phyloP scores from a whole-genome alignment of 2,329 filamentous ascomycete genomes.

The Sphaerostilbella broomeana region DNA sequence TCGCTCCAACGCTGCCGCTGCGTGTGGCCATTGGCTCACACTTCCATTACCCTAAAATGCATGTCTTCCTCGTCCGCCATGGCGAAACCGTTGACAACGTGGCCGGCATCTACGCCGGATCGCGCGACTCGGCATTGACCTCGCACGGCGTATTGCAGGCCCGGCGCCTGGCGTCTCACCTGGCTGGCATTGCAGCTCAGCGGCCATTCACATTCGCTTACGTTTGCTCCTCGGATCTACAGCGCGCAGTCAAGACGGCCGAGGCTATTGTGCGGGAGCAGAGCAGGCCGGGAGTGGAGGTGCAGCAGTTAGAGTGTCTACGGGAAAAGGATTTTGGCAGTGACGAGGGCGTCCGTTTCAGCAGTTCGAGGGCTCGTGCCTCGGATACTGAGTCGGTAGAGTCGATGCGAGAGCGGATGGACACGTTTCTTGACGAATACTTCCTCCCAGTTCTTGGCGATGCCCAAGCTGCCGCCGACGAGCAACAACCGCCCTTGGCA shows the following conservation, averaged over 20 bases:
- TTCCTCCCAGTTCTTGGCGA: slow-evolving; percentile 48
- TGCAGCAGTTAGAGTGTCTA: slow-evolving; percentile 44
- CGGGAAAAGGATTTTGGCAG: slow-evolving; percentile 71
- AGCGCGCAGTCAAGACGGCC: slow-evolving; percentile 67
- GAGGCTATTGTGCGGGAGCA: slow-evolving; percentile 57
- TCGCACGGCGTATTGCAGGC: slow-evolving; percentile 76
- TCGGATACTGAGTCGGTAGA: slow-evolving; percentile 60
- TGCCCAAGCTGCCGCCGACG: slow-evolving; percentile 8
- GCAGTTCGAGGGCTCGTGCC: slow-evolving; percentile 27
- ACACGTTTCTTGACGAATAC: slow-evolving; percentile 59
- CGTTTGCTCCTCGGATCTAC: slow-evolving; percentile 72
- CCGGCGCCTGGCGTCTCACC: slow-evolving; percentile 59
- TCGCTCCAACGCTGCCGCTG: slow-evolving; percentile 11
- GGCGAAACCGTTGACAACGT: slow-evolving; percentile 90
- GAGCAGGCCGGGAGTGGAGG: slow-evolving; percentile 21
- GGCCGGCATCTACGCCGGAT: slow-evolving; percentile 69
- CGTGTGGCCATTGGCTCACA: slow-evolving; percentile 5
- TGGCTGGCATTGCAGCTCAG: slow-evolving; percentile 40
- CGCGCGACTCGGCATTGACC: slow-evolving; percentile 73
- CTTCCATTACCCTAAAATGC: too few relatives aligned
- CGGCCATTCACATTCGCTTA: slow-evolving; percentile 41
- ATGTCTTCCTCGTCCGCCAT: slow-evolving; percentile 72
- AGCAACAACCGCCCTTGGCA: slow-evolving; percentile 11
- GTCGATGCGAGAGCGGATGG: slow-evolving; percentile 57
- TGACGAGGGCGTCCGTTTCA: slow-evolving; percentile 59